Evolutionary conservation across 83 land plant species (phyloP), one percentile per base, ranked within the genome.

Genomic region (Diphasiastrum complanatum): DNA sequence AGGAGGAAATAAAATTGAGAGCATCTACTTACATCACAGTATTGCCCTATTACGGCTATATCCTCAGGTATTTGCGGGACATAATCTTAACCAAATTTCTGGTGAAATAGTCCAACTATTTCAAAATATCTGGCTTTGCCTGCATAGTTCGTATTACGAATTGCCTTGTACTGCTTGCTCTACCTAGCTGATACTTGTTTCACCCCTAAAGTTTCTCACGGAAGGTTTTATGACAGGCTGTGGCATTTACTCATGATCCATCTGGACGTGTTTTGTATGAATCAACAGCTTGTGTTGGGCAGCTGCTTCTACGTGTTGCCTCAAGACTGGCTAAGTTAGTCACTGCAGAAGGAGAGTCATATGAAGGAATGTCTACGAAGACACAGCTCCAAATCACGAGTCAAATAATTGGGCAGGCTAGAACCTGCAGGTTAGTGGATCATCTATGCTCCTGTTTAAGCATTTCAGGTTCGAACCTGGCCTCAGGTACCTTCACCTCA

Each of bases 181-280:
- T n/a, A n/a, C n/a, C n/a, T n/a, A n/a, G n/a, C n/a, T n/a, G n/a
- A n/a, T n/a, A n/a, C n/a, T n/a, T n/a, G n/a, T n/a, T n/a, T n/a
- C n/a, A n/a, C n/a, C n/a, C n/a, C n/a, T n/a, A n/a, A n/a, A n/a
- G n/a, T n/a, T n/a, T n/a, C n/a, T n/a, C n/a, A n/a, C n/a, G n/a
- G n/a, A n/a, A n/a, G n/a, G n/a, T n/a, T n/a, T n/a, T 49, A 50
- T 59, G 12, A 63, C 77, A 92, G 98, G 81, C 79, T 70, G 70
- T 83, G 22, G 60, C 66, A 33, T 75, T 65, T 46, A 49, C 53
- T 19, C 75, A 75, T 55, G 89, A 85, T 45, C 16, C 82, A 71
- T 81, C 89, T 61, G 95, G 87, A 27, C 74, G 74, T 31, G 74
- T 89, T 33, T 28, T 85, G 24, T 89, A 76, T 69, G 91, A 89